Evolutionary conservation across 106 monocot species (phyloP).

Genomic region (Triglochin maritima): DNA sequence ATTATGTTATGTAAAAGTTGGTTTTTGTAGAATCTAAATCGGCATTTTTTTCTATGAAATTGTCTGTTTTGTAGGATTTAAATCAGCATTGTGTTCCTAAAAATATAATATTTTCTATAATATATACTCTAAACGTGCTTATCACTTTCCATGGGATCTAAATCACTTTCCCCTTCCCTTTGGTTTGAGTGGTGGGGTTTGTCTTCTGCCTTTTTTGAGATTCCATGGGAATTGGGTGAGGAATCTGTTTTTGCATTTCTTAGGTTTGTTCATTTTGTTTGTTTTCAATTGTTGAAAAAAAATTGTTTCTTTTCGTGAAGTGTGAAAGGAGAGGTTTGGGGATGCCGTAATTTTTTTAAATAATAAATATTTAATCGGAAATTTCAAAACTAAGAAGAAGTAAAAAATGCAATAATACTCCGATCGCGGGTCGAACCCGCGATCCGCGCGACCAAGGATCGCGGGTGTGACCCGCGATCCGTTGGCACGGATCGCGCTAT

Average conservation of each 20-base stretch:
- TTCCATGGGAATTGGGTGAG: slow-evolving; percentile 67
- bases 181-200: slow-evolving; percentile 65
- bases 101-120: background rate
- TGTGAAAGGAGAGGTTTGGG: slow-evolving; percentile 61
- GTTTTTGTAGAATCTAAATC: background rate
- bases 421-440: no score
- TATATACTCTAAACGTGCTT: slow-evolving; percentile 72
- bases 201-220: slow-evolving; percentile 66
- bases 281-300: background rate
- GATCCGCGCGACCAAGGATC: no score
- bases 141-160: no score
- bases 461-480: no score
- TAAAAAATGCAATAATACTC: no score
- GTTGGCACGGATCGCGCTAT: no score
- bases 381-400: no score
- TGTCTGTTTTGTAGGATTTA: no score
- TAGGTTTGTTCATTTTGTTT: background rate
- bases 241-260: background rate
- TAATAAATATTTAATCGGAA: no score
- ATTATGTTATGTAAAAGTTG: no score
- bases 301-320: slow-evolving; percentile 20
- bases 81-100: background rate
- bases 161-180: slow-evolving; percentile 62
- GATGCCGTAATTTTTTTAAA: no score
- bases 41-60: no score